These are phyloP conservation scores for Euphorbia peplus DNA, from an alignment of 345 rosid genomes.

Conservation along the genomic window DNA sequence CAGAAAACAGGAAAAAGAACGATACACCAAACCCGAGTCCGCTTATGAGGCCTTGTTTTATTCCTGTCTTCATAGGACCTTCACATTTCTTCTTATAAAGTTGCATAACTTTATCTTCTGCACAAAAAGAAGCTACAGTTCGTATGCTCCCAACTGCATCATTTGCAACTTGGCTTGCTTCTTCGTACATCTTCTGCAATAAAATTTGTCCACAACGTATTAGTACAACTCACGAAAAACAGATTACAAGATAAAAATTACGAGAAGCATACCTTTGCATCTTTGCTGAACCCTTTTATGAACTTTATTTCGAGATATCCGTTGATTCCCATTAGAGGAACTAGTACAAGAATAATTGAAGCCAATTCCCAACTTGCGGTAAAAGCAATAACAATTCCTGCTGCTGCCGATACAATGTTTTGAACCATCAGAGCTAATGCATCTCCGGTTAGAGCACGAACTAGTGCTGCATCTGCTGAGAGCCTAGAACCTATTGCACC, in stretches of 20 bases:
- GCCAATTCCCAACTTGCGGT: conserved; percentile 52
- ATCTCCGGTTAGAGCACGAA: conserved; percentile 76
- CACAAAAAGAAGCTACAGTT: conserved; percentile 85
- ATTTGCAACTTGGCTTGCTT: conserved; percentile 81
- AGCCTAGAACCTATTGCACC: conserved; percentile 78
- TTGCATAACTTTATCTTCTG: conserved; percentile 78
- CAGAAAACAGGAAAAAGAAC: conserved; percentile 50
- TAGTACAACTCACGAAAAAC: no score
- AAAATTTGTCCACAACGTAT: not conserved
- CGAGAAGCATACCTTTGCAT: conserved; percentile 68
- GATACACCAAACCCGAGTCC: conserved; percentile 69
- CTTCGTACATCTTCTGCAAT: conserved; percentile 73
- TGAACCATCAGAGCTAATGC: conserved; percentile 60
- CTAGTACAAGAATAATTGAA: conserved; percentile 38
- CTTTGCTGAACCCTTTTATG: conserved; percentile 77
- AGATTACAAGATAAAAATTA: no score
- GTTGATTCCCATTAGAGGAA: conserved; percentile 60
- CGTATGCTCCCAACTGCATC: conserved; percentile 40
- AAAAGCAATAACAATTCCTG: conserved; percentile 75
- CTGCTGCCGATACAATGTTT: conserved; percentile 49
- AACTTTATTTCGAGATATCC: conserved; percentile 60
- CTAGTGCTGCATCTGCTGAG: conserved; percentile 73
- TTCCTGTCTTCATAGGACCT: conserved; percentile 70
- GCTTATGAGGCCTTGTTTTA: conserved; percentile 63
- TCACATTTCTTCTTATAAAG: conserved; percentile 70